These are phyloP conservation scores for Exserohilum turcica DNA, from an alignment of 2,329 filamentous ascomycete species.

Conservation along the genomic window DNA sequence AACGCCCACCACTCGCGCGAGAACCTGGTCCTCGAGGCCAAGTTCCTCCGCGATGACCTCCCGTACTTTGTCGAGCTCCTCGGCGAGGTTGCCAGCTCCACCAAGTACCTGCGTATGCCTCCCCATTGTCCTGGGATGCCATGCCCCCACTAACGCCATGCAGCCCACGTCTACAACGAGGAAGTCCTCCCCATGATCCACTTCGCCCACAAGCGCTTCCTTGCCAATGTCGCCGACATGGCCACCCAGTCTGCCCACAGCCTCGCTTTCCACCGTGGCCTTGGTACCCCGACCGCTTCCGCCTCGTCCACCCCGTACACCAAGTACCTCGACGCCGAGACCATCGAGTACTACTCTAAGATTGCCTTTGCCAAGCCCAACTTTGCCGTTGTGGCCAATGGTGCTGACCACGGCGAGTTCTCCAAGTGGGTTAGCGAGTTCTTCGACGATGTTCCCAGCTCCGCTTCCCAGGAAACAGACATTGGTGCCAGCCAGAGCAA, in stretches of 20 bases:
- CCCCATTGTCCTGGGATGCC: constrained; percentile 24
- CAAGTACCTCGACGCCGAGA: constrained; percentile 79
- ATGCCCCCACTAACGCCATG: constrained; percentile 10
- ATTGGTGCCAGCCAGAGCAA: constrained; percentile 71
- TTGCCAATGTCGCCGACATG: constrained; percentile 66
- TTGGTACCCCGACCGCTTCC: constrained; percentile 78
- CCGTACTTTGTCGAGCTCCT: constrained; percentile 97
- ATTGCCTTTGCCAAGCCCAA: constrained; percentile 87
- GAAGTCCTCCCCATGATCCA: constrained; percentile 79
- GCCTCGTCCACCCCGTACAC: constrained; percentile 71
- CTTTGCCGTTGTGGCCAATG: constrained; percentile 89
- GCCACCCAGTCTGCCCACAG: constrained; percentile 86
- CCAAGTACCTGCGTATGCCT: constrained; percentile 73
- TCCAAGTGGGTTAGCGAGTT: constrained; percentile 92
- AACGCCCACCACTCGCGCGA: constrained; percentile 88
- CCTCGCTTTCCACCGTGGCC: constrained; percentile 89
- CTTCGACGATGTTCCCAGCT: constrained; percentile 73
- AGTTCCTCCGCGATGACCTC: constrained; percentile 92
- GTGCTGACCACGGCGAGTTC: constrained; percentile 75
- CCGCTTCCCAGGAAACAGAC: constrained; percentile 50
- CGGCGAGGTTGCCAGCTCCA: constrained; percentile 85
- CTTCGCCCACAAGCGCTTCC: constrained; percentile 74
- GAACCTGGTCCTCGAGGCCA: constrained; percentile 88
- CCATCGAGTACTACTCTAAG: constrained; percentile 75
- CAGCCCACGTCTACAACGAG: constrained; percentile 90